These are phyloP conservation scores for Tolypocladium guangdongense DNA, from an alignment of 2,329 filamentous ascomycete species.

Conservation along the genomic window DNA sequence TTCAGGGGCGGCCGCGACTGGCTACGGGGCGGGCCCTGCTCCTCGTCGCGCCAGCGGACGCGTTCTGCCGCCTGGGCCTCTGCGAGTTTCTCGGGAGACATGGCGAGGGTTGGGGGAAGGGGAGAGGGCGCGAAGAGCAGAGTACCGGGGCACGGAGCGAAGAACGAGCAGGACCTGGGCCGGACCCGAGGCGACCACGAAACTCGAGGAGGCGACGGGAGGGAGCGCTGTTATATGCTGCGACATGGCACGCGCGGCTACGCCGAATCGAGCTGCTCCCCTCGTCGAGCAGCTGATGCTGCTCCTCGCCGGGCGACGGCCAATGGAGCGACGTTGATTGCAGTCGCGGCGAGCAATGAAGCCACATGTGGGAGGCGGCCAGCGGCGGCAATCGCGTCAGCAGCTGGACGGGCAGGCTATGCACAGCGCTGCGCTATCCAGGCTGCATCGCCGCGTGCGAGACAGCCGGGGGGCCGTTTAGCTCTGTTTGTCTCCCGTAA, in stretches of 20 bases:
- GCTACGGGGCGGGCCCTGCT: conserved; percentile 15
- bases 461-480: too few relatives aligned
- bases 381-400: too few relatives aligned
- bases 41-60: conserved; percentile 27
- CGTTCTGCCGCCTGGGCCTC: conserved; percentile 12
- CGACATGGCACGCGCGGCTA: background rate
- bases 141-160: background rate
- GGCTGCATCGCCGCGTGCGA: conserved; percentile 3
- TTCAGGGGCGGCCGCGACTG: conserved; percentile 6
- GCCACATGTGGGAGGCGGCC: too few relatives aligned
- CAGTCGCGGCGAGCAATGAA: too few relatives aligned
- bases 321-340: background rate
- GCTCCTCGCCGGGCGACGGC: background rate
- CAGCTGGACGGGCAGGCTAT: background rate
- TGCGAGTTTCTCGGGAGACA: conserved; percentile 6
- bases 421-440: background rate
- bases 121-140: background rate
- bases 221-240: background rate
- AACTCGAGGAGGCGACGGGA: background rate
- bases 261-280: background rate
- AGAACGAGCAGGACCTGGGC: background rate
- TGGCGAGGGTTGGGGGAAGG: background rate
- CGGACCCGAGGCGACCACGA: background rate
- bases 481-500: background rate
- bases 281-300: background rate